Conservation (phyloP, 352 stramenopile genomes). For the Pythium pyrilobum region DNA sequence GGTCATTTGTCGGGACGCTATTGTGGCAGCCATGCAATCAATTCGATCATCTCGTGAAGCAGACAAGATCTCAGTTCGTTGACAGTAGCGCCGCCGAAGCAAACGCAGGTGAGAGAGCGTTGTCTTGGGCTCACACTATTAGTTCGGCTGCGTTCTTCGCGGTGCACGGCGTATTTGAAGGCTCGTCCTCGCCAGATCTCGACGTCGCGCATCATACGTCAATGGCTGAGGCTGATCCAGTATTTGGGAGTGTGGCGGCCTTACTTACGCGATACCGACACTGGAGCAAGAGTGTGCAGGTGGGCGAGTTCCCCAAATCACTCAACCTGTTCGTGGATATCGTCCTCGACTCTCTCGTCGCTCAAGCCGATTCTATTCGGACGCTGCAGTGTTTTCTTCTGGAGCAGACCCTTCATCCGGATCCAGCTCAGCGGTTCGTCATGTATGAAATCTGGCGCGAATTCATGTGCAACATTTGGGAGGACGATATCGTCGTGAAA, state of each 20-base stretch:
- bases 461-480: constrained; percentile 47
- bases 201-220: background rate
- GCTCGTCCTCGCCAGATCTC: background rate
- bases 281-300: constrained; percentile 20
- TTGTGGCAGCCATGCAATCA: constrained; percentile 13
- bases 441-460: constrained; percentile 57
- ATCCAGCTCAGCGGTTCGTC: constrained; percentile 32
- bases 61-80: constrained; percentile 14
- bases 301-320: constrained; percentile 2
- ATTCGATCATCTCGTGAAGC: constrained; percentile 6
- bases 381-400: constrained; percentile 43
- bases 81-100: background rate
- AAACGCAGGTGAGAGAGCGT: background rate
- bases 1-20: constrained; percentile 12
- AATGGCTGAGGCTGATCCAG: background rate
- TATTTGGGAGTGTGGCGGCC: constrained; percentile 14
- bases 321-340: constrained; percentile 33
- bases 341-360: constrained; percentile 27
- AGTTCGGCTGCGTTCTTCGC: constrained; percentile 1
- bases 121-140: constrained; percentile 3
- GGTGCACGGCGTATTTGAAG: background rate
- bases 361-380: constrained; percentile 18
- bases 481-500: constrained; percentile 24
- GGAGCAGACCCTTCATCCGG: constrained; percentile 46
- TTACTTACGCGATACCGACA: constrained; percentile 35